A percentile compares a stretch with the other conserved stretches of the same genome.
Conservation (phyloP, 1,284 basidiomycete species). For the Marasmius tenuissimus region DNA sequence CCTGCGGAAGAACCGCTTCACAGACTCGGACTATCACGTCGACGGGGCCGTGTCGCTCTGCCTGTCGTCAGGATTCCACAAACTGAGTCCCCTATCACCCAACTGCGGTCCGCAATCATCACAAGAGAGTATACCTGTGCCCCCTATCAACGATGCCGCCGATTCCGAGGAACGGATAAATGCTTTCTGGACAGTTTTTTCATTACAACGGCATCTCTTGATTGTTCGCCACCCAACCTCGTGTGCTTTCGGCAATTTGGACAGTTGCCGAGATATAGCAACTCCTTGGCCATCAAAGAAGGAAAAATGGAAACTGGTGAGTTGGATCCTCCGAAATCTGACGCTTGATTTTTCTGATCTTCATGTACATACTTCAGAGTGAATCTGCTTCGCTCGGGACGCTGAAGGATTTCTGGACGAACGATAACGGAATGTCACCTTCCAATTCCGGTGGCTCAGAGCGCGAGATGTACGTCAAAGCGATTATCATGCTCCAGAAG, state of each 20-base stretch:
- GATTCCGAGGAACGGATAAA: constrained; percentile 1
- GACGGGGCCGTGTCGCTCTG: constrained; percentile 16
- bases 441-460: background rate
- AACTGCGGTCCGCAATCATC: background rate
- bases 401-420: background rate
- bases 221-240: background rate
- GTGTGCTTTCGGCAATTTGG: constrained; percentile 1
- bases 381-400: background rate
- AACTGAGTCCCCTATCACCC: background rate
- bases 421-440: background rate
- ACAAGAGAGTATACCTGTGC: background rate
- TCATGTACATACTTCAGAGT: background rate
- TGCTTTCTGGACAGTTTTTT: constrained; percentile 6
- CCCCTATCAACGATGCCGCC: background rate
- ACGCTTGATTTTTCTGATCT: background rate
- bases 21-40: constrained; percentile 18
- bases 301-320: background rate
- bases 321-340: background rate
- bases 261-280: background rate
- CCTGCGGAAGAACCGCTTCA: constrained; percentile 13
- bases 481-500: background rate
- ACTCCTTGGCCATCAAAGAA: constrained; percentile 2
- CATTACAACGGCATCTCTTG: background rate
- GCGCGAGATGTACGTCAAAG: background rate
- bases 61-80: constrained; percentile 6